Evolutionary conservation across 2,329 filamentous ascomycete genomes (phyloP).

Genomic region (Exophiala bonariae): DNA sequence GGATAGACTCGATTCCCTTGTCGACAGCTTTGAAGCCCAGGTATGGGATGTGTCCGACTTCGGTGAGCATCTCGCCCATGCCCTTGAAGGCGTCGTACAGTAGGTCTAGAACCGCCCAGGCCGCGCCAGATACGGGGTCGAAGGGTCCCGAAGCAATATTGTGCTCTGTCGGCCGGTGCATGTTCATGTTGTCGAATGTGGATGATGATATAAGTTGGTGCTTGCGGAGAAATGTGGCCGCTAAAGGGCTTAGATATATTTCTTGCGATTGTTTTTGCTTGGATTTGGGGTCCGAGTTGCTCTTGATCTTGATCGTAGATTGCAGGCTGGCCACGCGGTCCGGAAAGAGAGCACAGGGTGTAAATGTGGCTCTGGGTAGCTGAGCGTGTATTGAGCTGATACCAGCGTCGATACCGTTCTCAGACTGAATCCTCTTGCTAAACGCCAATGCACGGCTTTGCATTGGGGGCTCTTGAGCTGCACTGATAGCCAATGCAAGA

Average conservation of each 20-base stretch:
- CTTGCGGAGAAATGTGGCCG: slow-evolving; percentile 55
- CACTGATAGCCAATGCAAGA: slow-evolving; percentile 47
- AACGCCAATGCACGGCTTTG: slow-evolving; percentile 33
- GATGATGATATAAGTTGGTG: slow-evolving; percentile 53
- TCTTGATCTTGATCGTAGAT: not conserved
- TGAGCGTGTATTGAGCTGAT: slow-evolving; percentile 68
- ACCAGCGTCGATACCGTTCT: slow-evolving; percentile 62
- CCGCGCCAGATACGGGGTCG: slow-evolving; percentile 50
- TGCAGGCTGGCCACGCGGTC: not conserved
- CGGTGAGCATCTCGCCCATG: slow-evolving; percentile 77
- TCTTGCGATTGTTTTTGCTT: slow-evolving; percentile 29
- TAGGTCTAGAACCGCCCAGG: slow-evolving; percentile 35
- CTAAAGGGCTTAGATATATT: slow-evolving; percentile 50
- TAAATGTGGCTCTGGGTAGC: slow-evolving; percentile 46
- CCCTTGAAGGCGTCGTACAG: slow-evolving; percentile 46
- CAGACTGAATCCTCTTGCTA: slow-evolving; percentile 63
- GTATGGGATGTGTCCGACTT: slow-evolving; percentile 57
- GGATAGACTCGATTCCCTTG: not conserved
- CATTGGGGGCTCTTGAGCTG: slow-evolving; percentile 36
- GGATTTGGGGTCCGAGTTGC: not conserved
- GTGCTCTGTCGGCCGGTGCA: slow-evolving; percentile 50
- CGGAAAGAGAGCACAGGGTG: not conserved
- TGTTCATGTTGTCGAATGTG: slow-evolving; percentile 56
- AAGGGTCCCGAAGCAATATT: slow-evolving; percentile 55
- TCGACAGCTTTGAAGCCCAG: not conserved